Evolutionary conservation across 345 rosid genomes (phyloP), one percentile per base, ranked within the genome.

Genomic region (Rhizophora apiculata): DNA sequence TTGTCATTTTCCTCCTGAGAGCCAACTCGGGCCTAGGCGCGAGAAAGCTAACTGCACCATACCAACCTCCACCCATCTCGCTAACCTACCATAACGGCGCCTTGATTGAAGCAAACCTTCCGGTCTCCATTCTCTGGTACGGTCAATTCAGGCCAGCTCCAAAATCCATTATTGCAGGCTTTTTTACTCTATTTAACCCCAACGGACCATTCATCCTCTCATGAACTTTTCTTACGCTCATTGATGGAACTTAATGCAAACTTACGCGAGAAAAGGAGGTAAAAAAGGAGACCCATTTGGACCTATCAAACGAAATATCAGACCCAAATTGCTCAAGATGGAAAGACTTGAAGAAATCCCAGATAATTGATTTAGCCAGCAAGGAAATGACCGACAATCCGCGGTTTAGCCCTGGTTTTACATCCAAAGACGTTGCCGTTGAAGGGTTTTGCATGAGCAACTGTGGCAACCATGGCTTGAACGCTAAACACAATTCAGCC

Each of bases 391-490:
- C 75, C 15, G 70, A 8, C 67, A 70, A 62, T 58, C 60, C 0
- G 76, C 19, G 75, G 64, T 46, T 66, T 78, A 69, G 64, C 83
- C 43, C 63, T 84, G 0, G 83, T 80, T 34, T 60, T 85, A 8
- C 84, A 0, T 70, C 79, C 2, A 36, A 76, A 19, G 84, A 82
- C 60, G 82, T 85, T 5, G 76, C 79, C 3, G 82, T 85, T 15
- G 86, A 79, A 59, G 73, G 82, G 20, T 81, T 82, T 59, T 85
- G 86, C 77, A 61, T 58, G 76, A 80, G 82, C 46, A 65, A 76
- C 46, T 82, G 88, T 30, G 83, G 86, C 11, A 73, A 70, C 57
- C 86, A 85, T 61, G 79, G 80, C 62, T 73, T 79, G 20, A 62
- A 61, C 62, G 6, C 55, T 0, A 36, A 57, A 30, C 57, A 10